Evolutionary conservation across 495 filamentous ascomycete species (phyloP), one percentile per base, ranked within the genome.

Genomic region (Tuber microsphaerosporum): DNA sequence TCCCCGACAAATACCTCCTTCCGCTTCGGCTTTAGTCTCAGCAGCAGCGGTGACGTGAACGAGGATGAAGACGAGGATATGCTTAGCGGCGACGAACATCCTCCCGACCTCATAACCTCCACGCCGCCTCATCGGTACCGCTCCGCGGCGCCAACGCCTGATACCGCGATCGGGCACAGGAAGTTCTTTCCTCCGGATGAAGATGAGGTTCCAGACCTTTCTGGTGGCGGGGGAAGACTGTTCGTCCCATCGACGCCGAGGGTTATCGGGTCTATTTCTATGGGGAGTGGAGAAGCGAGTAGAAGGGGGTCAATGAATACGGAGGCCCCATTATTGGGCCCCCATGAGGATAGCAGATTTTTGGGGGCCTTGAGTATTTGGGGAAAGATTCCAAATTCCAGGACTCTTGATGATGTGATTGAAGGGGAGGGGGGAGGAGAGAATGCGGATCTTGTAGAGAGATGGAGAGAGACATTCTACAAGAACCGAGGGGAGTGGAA

Each of bases 381-480:
- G 80, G 74, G 56, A 12, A 48, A 71, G 72, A 6, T 76, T 9
- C 81, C 76, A n/a, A 76, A 71, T 8, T 76, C 76, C 6, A 82
- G 77, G 69, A 75, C 78, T 31, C 71, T 82, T 37, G 76, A 82
- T 34, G 82, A 83, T 14, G 74, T 72, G 19, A 75, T 83, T 20
- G 84, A 81, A 5, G 56, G 56, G 12, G 82, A 84, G 17, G 83
- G 81, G 17, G 86, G 84, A 9, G 84, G 84, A 10, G 84, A 83
- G 1, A 83, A 84, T 8, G 84, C 85, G 5, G 85, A 84, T 31
- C 84, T 83, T 14, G 84, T 78, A 8, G 74, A 82, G 75, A 46
- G 26, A 83, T 97, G 97, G 84, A 87, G 90, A 61, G 92, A 94
- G 81, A 93, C 90, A 89, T 99, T 97, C 84, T 98, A 92, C 89